Evolutionary conservation across 2,329 filamentous ascomycete genomes (phyloP).

Genomic region (Colletotrichum sp.): DNA sequence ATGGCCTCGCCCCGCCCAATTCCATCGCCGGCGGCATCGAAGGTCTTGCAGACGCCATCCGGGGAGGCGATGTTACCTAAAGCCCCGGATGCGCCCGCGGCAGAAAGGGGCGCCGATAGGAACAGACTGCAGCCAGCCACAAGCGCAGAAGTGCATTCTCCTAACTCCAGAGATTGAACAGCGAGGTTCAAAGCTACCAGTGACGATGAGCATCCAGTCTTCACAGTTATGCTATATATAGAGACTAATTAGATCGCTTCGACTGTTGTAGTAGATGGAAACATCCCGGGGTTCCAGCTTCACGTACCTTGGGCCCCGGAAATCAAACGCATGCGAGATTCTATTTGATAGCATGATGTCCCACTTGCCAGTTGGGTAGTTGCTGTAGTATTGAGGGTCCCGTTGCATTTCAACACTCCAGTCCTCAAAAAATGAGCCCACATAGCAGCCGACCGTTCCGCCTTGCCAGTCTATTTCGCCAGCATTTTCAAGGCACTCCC

Average conservation of each 20-base stretch:
- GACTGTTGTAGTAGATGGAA: background rate
- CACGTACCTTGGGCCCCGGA: background rate
- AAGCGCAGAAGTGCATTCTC: constrained; percentile 31
- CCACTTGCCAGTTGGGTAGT: constrained; percentile 17
- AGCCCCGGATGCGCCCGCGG: constrained; percentile 24
- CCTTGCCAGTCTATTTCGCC: constrained; percentile 28
- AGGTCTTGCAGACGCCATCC: constrained; percentile 30
- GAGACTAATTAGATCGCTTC: background rate
- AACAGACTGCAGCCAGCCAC: constrained; percentile 37
- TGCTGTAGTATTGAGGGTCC: constrained; percentile 3
- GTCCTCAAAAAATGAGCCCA: constrained; percentile 29
- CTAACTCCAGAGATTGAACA: constrained; percentile 26
- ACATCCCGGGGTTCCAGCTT: background rate
- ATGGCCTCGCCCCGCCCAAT: constrained; percentile 45
- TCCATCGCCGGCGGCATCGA: constrained; percentile 45
- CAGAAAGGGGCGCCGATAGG: background rate
- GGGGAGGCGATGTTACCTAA: constrained; percentile 27
- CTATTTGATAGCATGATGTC: constrained; percentile 25
- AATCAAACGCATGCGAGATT: constrained; percentile 21
- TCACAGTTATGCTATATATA: constrained; percentile 30
- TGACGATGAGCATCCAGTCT: constrained; percentile 38
- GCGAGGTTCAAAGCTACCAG: constrained; percentile 35
- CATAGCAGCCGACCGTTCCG: constrained; percentile 27
- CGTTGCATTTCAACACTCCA: constrained; percentile 22
- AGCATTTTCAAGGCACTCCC: constrained; percentile 32